Evolutionary conservation across 2,329 filamentous ascomycete species (phyloP).

Genomic region (Eurotiales sp.): DNA sequence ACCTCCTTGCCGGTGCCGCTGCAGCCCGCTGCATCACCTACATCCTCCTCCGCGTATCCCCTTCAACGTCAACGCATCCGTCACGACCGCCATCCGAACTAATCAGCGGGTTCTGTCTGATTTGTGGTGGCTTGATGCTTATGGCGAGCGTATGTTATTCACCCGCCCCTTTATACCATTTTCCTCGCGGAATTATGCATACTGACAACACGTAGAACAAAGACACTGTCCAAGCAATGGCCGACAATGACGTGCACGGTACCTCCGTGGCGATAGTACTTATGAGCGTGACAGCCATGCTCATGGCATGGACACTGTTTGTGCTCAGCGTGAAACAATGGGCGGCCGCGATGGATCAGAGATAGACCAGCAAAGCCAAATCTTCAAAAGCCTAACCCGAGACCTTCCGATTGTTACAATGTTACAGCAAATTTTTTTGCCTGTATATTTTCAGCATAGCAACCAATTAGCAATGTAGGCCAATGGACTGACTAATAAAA

Average conservation of each 20-base stretch:
- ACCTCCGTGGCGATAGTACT: not conserved
- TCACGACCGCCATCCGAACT: too few species aligned
- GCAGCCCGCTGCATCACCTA: conserved; percentile 60
- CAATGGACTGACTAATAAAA: too few species aligned
- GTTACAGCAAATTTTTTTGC: too few species aligned
- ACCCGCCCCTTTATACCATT: not conserved
- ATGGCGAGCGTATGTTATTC: conserved; percentile 81
- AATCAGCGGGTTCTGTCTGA: conserved; percentile 79
- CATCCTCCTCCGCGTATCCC: conserved; percentile 72
- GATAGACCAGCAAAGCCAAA: too few species aligned
- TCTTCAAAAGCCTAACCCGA: too few species aligned
- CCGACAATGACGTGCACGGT: not conserved
- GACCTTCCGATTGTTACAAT: too few species aligned
- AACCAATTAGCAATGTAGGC: too few species aligned
- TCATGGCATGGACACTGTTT: not conserved
- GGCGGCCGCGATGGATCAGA: too few species aligned
- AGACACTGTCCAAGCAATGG: not conserved
- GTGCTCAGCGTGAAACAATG: too few species aligned
- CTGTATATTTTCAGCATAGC: too few species aligned
- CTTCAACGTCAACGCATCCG: too few species aligned
- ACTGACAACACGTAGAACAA: not conserved
- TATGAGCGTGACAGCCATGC: not conserved
- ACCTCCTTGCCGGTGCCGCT: not conserved
- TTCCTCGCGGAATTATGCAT: not conserved
- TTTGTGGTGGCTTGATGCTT: conserved; percentile 82